These are phyloP conservation scores for Phytophthora hybrid DNA, from an alignment of 352 stramenopile genomes.

Conservation along the genomic window DNA sequence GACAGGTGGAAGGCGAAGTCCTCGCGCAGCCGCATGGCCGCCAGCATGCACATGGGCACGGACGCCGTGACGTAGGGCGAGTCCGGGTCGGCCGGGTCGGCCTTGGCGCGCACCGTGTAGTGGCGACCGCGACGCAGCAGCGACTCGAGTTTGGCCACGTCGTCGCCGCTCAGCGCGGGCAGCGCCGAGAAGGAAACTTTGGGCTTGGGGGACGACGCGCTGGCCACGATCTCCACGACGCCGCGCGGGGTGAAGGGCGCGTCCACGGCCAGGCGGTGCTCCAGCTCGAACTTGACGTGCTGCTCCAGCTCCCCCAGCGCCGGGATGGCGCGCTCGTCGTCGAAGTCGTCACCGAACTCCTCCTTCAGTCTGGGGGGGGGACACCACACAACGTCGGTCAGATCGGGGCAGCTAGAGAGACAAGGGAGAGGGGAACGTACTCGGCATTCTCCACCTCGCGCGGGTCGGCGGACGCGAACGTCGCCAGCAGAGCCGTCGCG, in stretches of 20 bases:
- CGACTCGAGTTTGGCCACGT: conserved; percentile 56
- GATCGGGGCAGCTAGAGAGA: neutral
- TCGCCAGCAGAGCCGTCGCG: conserved; percentile 43
- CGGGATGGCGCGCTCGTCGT: conserved; percentile 45
- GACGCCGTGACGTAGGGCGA: conserved; percentile 80
- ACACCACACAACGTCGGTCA: neutral
- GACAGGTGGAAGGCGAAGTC: conserved; percentile 87
- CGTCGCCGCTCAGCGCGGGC: conserved; percentile 50
- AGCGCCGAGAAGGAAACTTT: conserved; percentile 67
- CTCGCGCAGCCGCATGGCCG: conserved; percentile 75
- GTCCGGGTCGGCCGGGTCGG: conserved; percentile 60
- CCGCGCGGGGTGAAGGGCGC: conserved; percentile 58
- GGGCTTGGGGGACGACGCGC: conserved; percentile 59
- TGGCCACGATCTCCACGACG: conserved; percentile 69
- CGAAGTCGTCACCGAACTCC: conserved; percentile 76
- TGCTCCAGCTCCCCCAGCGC: conserved; percentile 47
- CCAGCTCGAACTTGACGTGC: conserved; percentile 66
- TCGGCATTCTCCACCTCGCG: conserved; percentile 70
- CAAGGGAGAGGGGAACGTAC: conserved; percentile 36
- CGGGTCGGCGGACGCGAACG: conserved; percentile 48
- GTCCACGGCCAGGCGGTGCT: conserved; percentile 57
- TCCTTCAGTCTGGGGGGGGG: conserved; percentile 56
- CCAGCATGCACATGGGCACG: conserved; percentile 84
- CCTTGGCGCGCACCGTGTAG: conserved; percentile 78
- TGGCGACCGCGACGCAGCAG: conserved; percentile 58